Evolutionary conservation across 2,329 filamentous ascomycete genomes (phyloP).

Genomic region (Xylaria sp.): DNA sequence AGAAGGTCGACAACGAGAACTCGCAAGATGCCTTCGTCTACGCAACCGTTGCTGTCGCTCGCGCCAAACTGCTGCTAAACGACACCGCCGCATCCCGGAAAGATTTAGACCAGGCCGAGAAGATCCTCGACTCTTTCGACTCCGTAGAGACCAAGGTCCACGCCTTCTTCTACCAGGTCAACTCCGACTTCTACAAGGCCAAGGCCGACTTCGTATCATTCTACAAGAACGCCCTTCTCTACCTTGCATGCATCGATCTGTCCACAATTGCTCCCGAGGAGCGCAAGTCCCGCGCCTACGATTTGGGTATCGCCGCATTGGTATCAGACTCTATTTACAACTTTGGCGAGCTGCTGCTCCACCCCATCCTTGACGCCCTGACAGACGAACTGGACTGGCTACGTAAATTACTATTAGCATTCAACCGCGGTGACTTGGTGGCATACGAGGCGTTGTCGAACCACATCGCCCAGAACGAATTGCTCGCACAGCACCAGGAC

Average conservation of each 20-base stretch:
- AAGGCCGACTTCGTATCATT: constrained; percentile 93
- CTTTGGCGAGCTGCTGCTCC: constrained; percentile 96
- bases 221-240: constrained; percentile 95
- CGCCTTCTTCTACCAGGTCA: constrained; percentile 92
- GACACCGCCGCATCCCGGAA: constrained; percentile 78
- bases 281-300: constrained; percentile 78
- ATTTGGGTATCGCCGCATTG: constrained; percentile 85
- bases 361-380: constrained; percentile 88
- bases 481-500: constrained; percentile 71
- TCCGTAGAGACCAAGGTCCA: constrained; percentile 93
- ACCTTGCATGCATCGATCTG: constrained; percentile 91
- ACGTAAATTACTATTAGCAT: constrained; percentile 91
- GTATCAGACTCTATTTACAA: constrained; percentile 97
- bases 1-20: constrained; percentile 84
- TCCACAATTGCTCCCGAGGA: constrained; percentile 67
- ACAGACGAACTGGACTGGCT: constrained; percentile 79
- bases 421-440: constrained; percentile 88
- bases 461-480: constrained; percentile 72
- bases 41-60: constrained; percentile 83
- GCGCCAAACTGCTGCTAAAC: constrained; percentile 74
- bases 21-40: constrained; percentile 96
- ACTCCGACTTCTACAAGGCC: constrained; percentile 90
- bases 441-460: constrained; percentile 79
- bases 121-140: constrained; percentile 85
- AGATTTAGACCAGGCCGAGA: constrained; percentile 81